A percentile compares a stretch with the other conserved stretches of the same genome.
phyloP scores from a whole-genome alignment of 345 rosid genomes.

The Eucalyptus caleyi region DNA sequence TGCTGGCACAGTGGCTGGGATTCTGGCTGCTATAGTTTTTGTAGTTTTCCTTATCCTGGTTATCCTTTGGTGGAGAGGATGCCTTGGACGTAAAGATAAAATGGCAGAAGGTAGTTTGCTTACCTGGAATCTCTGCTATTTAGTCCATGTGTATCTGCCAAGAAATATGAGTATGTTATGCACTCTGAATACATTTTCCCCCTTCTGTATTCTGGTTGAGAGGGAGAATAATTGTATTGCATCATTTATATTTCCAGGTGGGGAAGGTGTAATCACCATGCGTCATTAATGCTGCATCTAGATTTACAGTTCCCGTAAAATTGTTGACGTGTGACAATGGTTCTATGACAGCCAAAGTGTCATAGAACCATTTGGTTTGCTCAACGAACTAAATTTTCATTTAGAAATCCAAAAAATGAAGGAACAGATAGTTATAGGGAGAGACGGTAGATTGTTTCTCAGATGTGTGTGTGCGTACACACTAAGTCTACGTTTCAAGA shows the following conservation, averaged over 20 bases:
- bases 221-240: neutral
- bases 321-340: accelerated
- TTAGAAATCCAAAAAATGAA: too few species aligned
- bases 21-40: neutral
- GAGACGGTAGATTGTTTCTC: neutral
- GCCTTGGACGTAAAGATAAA: neutral
- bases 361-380: neutral
- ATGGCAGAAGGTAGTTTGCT: neutral
- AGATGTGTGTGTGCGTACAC: neutral
- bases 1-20: neutral
- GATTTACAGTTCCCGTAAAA: neutral
- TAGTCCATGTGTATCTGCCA: neutral
- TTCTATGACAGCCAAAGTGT: neutral
- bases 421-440: neutral
- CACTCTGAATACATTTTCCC: neutral
- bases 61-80: slow-evolving; percentile 1
- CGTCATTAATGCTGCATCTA: neutral
- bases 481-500: too few species aligned
- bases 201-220: neutral
- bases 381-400: neutral
- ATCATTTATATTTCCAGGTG: neutral
- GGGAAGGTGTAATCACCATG: neutral
- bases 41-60: neutral
- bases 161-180: neutral
- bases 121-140: neutral